Percentiles rank a stretch among this genome's conserved stretches.
phyloP scores from a whole-genome alignment of 2,329 filamentous ascomycete species.

The Xylariaceae sp. region DNA sequence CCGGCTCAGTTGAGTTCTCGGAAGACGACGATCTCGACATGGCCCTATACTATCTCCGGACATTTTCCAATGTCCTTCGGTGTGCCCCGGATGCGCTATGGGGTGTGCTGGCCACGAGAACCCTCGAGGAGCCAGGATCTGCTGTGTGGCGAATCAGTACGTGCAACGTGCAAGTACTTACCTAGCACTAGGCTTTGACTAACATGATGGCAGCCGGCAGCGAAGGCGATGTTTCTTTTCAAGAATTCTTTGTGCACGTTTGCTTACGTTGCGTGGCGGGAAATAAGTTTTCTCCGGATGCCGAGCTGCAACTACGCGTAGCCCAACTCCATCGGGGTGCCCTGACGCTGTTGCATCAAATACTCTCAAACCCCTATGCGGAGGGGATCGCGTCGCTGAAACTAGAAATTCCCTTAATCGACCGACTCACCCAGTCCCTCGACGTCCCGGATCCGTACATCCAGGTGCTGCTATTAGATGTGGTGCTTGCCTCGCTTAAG shows the following conservation, averaged over 20 bases:
- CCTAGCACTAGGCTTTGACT: conserved; percentile 22
- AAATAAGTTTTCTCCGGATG: conserved; percentile 32
- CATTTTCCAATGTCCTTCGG: conserved; percentile 66
- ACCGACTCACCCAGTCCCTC: conserved; percentile 58
- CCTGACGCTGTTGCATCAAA: conserved; percentile 63
- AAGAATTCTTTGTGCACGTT: conserved; percentile 62
- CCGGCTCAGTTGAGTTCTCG: conserved; percentile 34
- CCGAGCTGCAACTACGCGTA: conserved; percentile 42
- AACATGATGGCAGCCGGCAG: conserved; percentile 38
- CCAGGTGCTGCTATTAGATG: conserved; percentile 72
- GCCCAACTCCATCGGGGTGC: conserved; percentile 67
- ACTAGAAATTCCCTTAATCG: conserved; percentile 66
- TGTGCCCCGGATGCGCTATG: conserved; percentile 65
- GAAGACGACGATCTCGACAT: conserved; percentile 67
- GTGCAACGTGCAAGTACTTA: conserved; percentile 28
- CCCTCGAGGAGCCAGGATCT: conserved; percentile 42
- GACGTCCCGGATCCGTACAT: conserved; percentile 60
- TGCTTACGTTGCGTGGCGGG: conserved; percentile 58
- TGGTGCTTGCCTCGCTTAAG: conserved; percentile 69
- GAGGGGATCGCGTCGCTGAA: conserved; percentile 55
- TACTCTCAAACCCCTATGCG: conserved; percentile 60
- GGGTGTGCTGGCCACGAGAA: conserved; percentile 62
- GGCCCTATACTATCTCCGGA: conserved; percentile 71
- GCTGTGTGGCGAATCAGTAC: conserved; percentile 46
- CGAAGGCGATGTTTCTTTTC: conserved; percentile 54